Conservation (phyloP, 2,329 filamentous ascomycete species). For the Cryphonectria parasitica region DNA sequence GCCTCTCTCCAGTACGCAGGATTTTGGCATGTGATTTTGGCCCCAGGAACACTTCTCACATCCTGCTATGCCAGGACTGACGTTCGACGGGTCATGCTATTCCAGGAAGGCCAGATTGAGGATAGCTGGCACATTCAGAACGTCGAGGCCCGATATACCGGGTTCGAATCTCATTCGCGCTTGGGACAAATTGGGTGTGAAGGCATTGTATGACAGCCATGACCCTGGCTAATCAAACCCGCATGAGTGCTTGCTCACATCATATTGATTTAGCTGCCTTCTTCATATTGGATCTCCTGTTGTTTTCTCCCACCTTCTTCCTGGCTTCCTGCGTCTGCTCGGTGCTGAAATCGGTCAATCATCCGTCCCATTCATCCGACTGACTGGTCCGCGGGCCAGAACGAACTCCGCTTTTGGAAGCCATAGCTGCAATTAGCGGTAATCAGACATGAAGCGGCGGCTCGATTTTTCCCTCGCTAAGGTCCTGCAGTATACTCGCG, state of each 20-base stretch:
- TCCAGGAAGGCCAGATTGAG: not conserved
- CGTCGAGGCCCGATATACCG: not conserved
- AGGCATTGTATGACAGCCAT: slow-evolving; percentile 4
- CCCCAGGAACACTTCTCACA: not conserved
- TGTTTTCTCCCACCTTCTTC: not conserved
- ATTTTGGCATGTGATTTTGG: slow-evolving; percentile 5
- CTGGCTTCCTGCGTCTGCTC: slow-evolving; percentile 14
- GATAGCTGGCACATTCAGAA: not conserved
- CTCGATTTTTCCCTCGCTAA: slow-evolving; percentile 2
- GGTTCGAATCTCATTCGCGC: slow-evolving; percentile 2
- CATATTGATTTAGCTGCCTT: not conserved
- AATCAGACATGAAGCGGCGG: slow-evolving; percentile 16
- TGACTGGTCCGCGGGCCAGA: slow-evolving; percentile 3
- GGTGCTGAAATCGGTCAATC: slow-evolving; percentile 18
- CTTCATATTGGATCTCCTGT: slow-evolving; percentile 1
- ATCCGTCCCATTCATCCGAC: slow-evolving; percentile 10
- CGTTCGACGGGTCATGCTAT: not conserved
- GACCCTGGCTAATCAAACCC: slow-evolving; percentile 22
- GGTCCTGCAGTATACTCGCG: slow-evolving; percentile 1
- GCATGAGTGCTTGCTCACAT: slow-evolving; percentile 11
- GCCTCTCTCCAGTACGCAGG: not conserved
- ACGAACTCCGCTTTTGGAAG: slow-evolving; percentile 6
- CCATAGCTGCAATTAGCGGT: slow-evolving; percentile 19
- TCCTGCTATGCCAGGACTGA: not conserved
- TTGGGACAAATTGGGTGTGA: slow-evolving; percentile 5